Evolutionary conservation across 495 filamentous ascomycete species (phyloP).

Genomic region (Monascus purpureus): DNA sequence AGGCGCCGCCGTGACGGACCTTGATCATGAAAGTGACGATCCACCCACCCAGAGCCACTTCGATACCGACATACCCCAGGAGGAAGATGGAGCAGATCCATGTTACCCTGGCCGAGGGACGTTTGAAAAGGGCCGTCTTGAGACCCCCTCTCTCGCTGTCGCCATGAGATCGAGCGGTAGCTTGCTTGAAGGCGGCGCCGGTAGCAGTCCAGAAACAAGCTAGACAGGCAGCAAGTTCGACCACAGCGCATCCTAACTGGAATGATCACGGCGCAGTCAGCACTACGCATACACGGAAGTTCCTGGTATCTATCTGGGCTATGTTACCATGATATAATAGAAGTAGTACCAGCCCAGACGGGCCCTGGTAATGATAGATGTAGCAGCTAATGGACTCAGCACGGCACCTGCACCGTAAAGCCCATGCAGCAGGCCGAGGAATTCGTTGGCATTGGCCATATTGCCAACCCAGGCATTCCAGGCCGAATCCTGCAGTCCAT

Average conservation of each 20-base stretch:
- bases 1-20: slow-evolving; percentile 38
- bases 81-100: slow-evolving; percentile 71
- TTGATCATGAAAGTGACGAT: slow-evolving; percentile 52
- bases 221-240: slow-evolving; percentile 42
- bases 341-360: slow-evolving; percentile 41
- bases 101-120: slow-evolving; percentile 37
- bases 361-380: slow-evolving; percentile 37
- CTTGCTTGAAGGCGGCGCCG: slow-evolving; percentile 43
- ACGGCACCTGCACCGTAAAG: slow-evolving; percentile 45
- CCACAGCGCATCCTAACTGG: slow-evolving; percentile 46
- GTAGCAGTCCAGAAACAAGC: slow-evolving; percentile 56
- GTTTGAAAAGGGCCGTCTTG: slow-evolving; percentile 39
- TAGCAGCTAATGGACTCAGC: slow-evolving; percentile 42
- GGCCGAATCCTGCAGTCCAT: slow-evolving; percentile 46
- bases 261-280: background rate
- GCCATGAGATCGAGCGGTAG: slow-evolving; percentile 13
- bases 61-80: slow-evolving; percentile 69
- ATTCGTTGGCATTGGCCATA: slow-evolving; percentile 47
- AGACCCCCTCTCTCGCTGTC: slow-evolving; percentile 36
- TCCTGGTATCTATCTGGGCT: background rate
- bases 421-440: slow-evolving; percentile 44
- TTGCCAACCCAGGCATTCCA: slow-evolving; percentile 56
- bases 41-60: slow-evolving; percentile 70
- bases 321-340: slow-evolving; percentile 47
- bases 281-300: background rate